Percentiles rank a stretch among this genome's conserved stretches.
These are phyloP conservation scores for Poa pratensis DNA, from an alignment of 176 grass and related monocot genomes.

Conservation along the genomic window DNA sequence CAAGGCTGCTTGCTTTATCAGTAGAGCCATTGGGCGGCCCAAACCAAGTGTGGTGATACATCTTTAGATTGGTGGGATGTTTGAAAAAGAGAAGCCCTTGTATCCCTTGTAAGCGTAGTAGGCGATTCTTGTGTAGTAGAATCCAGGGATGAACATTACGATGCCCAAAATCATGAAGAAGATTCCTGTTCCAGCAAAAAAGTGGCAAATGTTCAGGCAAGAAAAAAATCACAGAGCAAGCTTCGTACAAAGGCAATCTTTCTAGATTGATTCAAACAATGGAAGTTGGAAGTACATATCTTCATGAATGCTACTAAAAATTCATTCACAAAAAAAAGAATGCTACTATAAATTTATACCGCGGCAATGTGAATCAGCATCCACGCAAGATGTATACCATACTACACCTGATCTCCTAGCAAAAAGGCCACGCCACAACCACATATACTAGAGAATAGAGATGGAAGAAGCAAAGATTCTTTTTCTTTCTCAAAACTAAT, in stretches of 20 bases:
- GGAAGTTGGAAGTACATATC: background rate
- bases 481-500: too few species aligned
- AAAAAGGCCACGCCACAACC: background rate
- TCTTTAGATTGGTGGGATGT: conserved; percentile 80
- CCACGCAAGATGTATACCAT: background rate
- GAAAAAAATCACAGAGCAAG: background rate
- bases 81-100: conserved; percentile 94
- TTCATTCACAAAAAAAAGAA: background rate
- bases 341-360: background rate
- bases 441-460: background rate
- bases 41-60: background rate
- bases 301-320: background rate
- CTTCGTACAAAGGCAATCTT: background rate
- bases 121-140: conserved; percentile 95
- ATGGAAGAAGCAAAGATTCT: background rate
- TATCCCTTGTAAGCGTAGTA: conserved; percentile 96
- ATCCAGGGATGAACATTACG: conserved; percentile 94
- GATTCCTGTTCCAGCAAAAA: conserved; percentile 51
- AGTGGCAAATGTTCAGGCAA: background rate
- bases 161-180: conserved; percentile 91
- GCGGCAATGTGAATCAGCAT: background rate
- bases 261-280: background rate
- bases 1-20: conserved; percentile 25
- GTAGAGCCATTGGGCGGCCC: background rate
- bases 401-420: background rate